Conservation (phyloP, 805 yeast species). For the Candida pseudofarinosa region DNA sequence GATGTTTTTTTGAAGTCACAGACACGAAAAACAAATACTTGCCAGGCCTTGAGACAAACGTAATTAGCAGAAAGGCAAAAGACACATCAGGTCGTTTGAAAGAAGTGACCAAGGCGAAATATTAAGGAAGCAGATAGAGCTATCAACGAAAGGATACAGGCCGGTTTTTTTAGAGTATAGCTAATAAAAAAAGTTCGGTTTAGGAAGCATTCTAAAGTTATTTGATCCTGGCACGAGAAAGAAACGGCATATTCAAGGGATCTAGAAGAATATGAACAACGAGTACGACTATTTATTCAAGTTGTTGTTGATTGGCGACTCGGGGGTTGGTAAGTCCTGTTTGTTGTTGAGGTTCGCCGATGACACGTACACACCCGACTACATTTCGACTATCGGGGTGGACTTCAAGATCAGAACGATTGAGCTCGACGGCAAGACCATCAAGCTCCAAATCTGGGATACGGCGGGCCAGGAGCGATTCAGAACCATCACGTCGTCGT, state of each 20-base stretch:
- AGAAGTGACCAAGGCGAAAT: not conserved
- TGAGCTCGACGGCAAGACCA: slow-evolving; percentile 94
- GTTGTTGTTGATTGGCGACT: slow-evolving; percentile 92
- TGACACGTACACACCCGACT: slow-evolving; percentile 94
- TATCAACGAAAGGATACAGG: not conserved
- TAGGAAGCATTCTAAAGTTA: not conserved
- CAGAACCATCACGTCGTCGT: slow-evolving; percentile 94
- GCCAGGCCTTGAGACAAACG: not conserved
- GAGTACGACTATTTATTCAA: slow-evolving; percentile 98
- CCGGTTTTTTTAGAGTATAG: not conserved
- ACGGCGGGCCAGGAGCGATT: slow-evolving; percentile 99
- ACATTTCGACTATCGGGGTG: slow-evolving; percentile 96
- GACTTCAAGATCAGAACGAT: slow-evolving; percentile 89
- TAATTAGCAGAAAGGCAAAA: not conserved
- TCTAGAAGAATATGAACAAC: slow-evolving; percentile 59
- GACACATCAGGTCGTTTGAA: not conserved
- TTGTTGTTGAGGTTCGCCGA: slow-evolving; percentile 92
- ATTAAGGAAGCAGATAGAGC: not conserved
- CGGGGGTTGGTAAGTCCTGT: slow-evolving; percentile 98
- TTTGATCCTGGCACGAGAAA: not conserved
- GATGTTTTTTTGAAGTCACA: not conserved
- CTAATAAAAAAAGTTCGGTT: not conserved
- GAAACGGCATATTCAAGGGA: not conserved
- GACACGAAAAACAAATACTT: not conserved
- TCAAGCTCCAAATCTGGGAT: slow-evolving; percentile 98